Conservation (phyloP, 768 basidiomycete genomes). For the Auriscalpium vulgare region DNA sequence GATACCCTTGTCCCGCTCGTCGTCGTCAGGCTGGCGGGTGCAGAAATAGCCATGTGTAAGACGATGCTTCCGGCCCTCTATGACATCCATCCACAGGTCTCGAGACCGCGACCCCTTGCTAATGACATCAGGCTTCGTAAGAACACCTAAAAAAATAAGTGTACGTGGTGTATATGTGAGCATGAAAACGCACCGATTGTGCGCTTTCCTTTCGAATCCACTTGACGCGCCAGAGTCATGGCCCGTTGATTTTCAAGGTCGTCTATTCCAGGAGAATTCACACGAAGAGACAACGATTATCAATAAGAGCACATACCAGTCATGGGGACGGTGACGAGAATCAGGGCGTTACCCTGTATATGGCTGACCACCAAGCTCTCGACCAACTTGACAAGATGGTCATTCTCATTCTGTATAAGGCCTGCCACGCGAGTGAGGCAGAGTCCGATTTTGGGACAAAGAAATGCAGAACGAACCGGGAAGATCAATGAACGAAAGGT, state of each 20-base stretch:
- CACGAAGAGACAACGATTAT: background rate
- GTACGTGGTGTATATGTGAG: background rate
- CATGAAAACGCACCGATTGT: slow-evolving; percentile 36
- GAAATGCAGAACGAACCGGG: slow-evolving; percentile 12
- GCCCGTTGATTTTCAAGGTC: slow-evolving; percentile 57
- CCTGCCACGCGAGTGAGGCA: slow-evolving; percentile 48
- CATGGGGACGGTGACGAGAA: slow-evolving; percentile 47
- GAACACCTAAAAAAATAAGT: slow-evolving; percentile 28
- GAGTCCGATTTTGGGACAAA: background rate
- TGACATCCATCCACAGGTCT: slow-evolving; percentile 31
- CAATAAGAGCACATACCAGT: slow-evolving; percentile 29
- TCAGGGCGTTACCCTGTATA: slow-evolving; percentile 44
- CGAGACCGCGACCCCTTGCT: slow-evolving; percentile 24
- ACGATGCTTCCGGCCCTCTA: slow-evolving; percentile 30
- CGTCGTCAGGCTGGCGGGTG: slow-evolving; percentile 33
- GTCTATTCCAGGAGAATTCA: slow-evolving; percentile 24
- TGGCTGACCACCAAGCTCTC: slow-evolving; percentile 41
- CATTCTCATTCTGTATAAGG: slow-evolving; percentile 37
- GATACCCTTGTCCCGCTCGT: slow-evolving; percentile 25
- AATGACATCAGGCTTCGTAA: slow-evolving; percentile 44
- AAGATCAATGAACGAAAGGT: slow-evolving; percentile 22
- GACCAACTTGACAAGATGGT: slow-evolving; percentile 35
- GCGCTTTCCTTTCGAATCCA: slow-evolving; percentile 38
- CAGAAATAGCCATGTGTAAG: slow-evolving; percentile 37
- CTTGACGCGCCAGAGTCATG: slow-evolving; percentile 35